Evolutionary conservation across 352 stramenopile genomes (phyloP).

Genomic region (Phytophthora syringae): DNA sequence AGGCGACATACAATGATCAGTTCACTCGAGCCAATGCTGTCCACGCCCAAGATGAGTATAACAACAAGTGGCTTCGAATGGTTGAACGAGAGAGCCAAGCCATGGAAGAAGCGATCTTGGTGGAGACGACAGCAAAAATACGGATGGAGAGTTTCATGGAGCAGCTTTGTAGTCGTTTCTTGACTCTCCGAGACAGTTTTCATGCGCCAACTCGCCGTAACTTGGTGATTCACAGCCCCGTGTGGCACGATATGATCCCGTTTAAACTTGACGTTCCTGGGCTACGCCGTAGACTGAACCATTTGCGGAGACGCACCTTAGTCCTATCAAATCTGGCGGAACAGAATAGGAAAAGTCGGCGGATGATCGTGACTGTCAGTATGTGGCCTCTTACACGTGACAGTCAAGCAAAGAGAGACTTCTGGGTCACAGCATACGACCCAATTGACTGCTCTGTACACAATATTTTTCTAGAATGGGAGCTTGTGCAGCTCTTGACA

Average conservation of each 20-base stretch:
- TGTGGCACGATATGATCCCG: constrained; percentile 32
- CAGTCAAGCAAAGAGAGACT: constrained; percentile 13
- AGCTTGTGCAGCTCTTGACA: constrained; percentile 65
- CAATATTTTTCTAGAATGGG: constrained; percentile 75
- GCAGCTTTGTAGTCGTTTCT: constrained; percentile 41
- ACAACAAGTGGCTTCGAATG: constrained; percentile 37
- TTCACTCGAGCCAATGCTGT: constrained; percentile 42
- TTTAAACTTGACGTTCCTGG: constrained; percentile 57
- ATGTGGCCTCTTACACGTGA: constrained; percentile 30
- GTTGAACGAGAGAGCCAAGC: constrained; percentile 20
- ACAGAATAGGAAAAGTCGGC: constrained; percentile 13
- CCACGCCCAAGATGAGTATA: constrained; percentile 43
- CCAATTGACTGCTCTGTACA: constrained; percentile 41
- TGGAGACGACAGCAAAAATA: constrained; percentile 37
- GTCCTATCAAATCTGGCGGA: constrained; percentile 35
- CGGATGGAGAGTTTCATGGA: constrained; percentile 40
- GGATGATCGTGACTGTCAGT: constrained; percentile 61
- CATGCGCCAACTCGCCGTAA: constrained; percentile 52
- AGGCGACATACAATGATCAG: constrained; percentile 65
- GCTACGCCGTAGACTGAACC: constrained; percentile 46
- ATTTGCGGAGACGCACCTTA: constrained; percentile 46
- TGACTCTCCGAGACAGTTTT: constrained; percentile 57
- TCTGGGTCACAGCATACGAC: constrained; percentile 71
- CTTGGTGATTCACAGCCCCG: constrained; percentile 48
- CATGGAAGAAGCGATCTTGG: constrained; percentile 36